Percentiles rank a stretch among this genome's conserved stretches.
These are phyloP conservation scores for Krasilnikovozyma curviuscula DNA, from an alignment of 768 basidiomycete genomes.

Conservation along the genomic window DNA sequence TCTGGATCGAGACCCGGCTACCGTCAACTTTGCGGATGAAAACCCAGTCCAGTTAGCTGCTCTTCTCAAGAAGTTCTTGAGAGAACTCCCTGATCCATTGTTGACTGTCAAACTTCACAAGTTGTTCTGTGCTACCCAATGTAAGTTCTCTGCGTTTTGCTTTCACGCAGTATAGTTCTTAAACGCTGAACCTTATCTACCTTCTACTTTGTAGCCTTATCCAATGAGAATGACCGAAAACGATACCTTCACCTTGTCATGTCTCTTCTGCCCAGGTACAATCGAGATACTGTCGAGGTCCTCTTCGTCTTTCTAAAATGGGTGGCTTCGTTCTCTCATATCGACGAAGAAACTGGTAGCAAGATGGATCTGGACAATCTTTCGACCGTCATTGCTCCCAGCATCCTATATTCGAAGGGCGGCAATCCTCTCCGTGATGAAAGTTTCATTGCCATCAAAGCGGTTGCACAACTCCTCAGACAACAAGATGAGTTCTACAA, in stretches of 20 bases:
- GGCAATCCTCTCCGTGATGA: conserved; percentile 77
- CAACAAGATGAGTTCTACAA: conserved; percentile 87
- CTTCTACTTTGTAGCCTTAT: conserved; percentile 40
- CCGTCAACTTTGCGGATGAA: conserved; percentile 80
- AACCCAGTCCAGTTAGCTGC: conserved; percentile 95
- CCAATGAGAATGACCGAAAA: conserved; percentile 53
- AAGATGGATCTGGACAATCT: conserved; percentile 96
- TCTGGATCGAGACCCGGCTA: conserved; percentile 79
- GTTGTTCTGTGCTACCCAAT: conserved; percentile 66
- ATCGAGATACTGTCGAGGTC: conserved; percentile 94
- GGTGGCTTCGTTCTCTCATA: conserved; percentile 97
- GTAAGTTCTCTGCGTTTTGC: conserved; percentile 34
- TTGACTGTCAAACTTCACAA: conserved; percentile 86
- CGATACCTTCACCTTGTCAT: conserved; percentile 70
- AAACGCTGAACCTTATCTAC: neutral
- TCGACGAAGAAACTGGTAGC: conserved; percentile 90
- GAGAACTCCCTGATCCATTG: conserved; percentile 87
- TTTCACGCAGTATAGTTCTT: neutral
- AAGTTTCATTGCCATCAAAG: conserved; percentile 72
- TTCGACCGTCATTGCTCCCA: conserved; percentile 94
- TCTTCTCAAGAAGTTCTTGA: conserved; percentile 85
- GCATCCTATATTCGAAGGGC: conserved; percentile 72
- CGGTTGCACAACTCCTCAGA: conserved; percentile 68
- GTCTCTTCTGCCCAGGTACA: conserved; percentile 69
- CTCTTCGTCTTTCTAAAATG: conserved; percentile 96